Percentiles rank a stretch among this genome's conserved stretches.
These are phyloP conservation scores for Lichtheimia hyalospora DNA, from an alignment of 371 early-diverging fungal genomes.

Conservation along the genomic window DNA sequence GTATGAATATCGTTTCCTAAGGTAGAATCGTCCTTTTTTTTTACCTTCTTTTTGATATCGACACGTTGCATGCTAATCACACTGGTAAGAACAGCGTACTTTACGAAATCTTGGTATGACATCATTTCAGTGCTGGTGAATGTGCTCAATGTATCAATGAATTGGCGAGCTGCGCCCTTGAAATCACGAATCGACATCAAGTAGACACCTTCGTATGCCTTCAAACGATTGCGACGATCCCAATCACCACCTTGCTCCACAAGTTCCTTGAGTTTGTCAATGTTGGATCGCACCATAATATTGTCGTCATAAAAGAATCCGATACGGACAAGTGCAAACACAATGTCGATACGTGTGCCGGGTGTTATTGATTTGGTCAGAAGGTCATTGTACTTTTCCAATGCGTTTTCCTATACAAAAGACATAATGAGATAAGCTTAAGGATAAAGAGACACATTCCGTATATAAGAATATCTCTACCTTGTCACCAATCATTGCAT, in stretches of 20 bases:
- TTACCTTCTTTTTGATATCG: conserved; percentile 92
- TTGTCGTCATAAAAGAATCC: conserved; percentile 93
- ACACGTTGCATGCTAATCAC: conserved; percentile 88
- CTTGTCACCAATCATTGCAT: conserved; percentile 94
- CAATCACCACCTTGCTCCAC: conserved; percentile 99
- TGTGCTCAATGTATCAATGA: conserved; percentile 95
- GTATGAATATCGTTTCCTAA: not conserved
- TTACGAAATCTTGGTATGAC: conserved; percentile 96
- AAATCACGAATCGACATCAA: conserved; percentile 94
- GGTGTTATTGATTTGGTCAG: conserved; percentile 87
- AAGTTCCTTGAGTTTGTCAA: conserved; percentile 79
- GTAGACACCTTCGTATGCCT: conserved; percentile 97
- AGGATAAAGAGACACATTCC: not conserved
- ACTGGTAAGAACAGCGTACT: conserved; percentile 91
- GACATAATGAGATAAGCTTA: not conserved
- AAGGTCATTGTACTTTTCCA: conserved; percentile 79
- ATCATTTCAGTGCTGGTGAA: conserved; percentile 97
- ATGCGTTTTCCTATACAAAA: conserved; percentile 75
- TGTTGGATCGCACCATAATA: conserved; percentile 77
- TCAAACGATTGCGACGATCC: conserved; percentile 99
- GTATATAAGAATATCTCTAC: conserved; percentile 53
- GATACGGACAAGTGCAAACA: conserved; percentile 89
- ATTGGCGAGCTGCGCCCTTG: conserved; percentile 85
- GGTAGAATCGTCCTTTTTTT: not conserved
- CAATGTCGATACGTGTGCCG: conserved; percentile 90